phyloP scores from a whole-genome alignment of 78 protist genomes.

The Planoprotostelium fungivorum region DNA sequence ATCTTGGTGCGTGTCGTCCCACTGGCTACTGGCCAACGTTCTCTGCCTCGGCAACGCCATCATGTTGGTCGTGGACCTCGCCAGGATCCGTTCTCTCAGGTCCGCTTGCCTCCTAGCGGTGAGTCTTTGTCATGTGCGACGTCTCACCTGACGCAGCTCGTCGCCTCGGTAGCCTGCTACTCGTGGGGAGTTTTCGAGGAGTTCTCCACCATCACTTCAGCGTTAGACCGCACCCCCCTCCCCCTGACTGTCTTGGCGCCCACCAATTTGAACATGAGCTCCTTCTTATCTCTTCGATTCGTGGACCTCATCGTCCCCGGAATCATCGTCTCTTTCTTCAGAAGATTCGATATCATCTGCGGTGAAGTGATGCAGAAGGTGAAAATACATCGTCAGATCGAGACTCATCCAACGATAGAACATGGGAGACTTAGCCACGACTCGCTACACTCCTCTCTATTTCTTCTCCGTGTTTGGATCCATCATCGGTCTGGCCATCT shows the following conservation, averaged over 20 bases:
- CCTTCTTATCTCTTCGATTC: not conserved
- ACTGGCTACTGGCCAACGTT: not conserved
- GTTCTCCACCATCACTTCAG: not conserved
- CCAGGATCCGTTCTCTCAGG: not conserved
- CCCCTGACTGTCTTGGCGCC: not conserved
- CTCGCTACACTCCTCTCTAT: too few relatives aligned
- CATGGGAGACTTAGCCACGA: not conserved
- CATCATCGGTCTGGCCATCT: too few relatives aligned
- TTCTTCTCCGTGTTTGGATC: too few relatives aligned
- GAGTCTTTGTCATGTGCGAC: not conserved
- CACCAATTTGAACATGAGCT: not conserved
- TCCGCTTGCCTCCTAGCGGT: not conserved
- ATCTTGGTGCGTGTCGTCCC: not conserved
- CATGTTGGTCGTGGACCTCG: not conserved
- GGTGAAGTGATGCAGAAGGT: not conserved
- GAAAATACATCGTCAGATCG: not conserved
- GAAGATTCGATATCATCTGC: not conserved
- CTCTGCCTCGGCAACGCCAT: not conserved
- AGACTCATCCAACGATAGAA: not conserved
- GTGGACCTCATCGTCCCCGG: not conserved
- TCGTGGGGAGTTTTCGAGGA: not conserved
- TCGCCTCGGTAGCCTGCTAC: not conserved
- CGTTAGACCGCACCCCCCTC: not conserved
- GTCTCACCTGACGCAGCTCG: not conserved
- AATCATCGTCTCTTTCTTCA: not conserved